Evolutionary conservation across 192 early-diverging fungal species (phyloP), one percentile per base, ranked within the genome.

Genomic region (Mortierella hygrophila): DNA sequence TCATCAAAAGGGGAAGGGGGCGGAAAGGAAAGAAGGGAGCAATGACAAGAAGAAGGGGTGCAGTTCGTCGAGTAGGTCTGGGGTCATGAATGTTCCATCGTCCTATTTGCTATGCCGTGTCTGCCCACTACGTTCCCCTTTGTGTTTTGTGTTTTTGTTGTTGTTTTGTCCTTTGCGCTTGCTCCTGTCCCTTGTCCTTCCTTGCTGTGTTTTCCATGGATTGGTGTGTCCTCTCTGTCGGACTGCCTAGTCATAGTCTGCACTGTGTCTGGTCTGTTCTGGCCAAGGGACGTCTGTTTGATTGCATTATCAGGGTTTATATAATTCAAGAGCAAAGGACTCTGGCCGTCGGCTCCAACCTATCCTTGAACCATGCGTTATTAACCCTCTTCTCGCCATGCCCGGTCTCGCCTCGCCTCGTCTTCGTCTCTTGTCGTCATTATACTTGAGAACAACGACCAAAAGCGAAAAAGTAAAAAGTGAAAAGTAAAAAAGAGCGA

Each of bases 351-450:
- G 44, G 29, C 35, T 65, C 60, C 60, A 65, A 65, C 60, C 26
- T 32, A 11, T 65, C 60, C 60, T 72, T 41, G 46, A 46, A 72
- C 71, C 41, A 72, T 49, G 41, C 40, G 35, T 70, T 40, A n/a
- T 42, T 6, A 70, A 42, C 16, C 40, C 69, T 70, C 69, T 38
- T 40, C 40, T 70, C 40, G 32, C 41, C 44, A 2, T 46, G 42
- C 21, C 71, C 40, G 46, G 44, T 26, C 71, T 46, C 26, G 20
- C 23, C 37, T 46, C 26, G 20, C 23, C 37, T 16, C 41, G 46
- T 6, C 44, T 16, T 52, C 49, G 18, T 52, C 18, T 52, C 3
- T 1, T 52, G 0, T 72, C 71, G 40, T 42, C 9, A 9, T 9
- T 41, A n/a, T 2, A 47, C 29, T 49, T 41, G 71, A 72, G 23